Percentiles rank a stretch among this genome's conserved stretches.
Evolutionary conservation across 2,329 filamentous ascomycete genomes (phyloP).

Genomic region (Fusarium nelsonii): DNA sequence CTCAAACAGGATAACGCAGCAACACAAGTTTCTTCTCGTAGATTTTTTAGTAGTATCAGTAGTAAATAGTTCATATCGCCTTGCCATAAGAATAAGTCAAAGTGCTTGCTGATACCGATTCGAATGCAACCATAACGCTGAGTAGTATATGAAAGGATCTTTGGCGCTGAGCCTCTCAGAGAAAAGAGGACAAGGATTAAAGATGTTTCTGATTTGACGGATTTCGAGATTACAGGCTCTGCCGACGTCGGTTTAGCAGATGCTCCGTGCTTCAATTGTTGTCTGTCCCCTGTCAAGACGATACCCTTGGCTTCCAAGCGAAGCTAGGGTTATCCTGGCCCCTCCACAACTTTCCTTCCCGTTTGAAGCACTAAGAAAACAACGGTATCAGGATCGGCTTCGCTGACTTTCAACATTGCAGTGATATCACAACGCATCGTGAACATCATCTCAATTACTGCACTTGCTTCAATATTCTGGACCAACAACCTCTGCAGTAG

Average conservation of each 20-base stretch:
- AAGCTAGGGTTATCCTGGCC: slow-evolving; percentile 49
- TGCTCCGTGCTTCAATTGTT: slow-evolving; percentile 45
- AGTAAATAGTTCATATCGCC: background rate
- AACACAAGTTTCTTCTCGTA: background rate
- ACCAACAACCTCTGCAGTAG: slow-evolving; percentile 13
- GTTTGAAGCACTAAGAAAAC: slow-evolving; percentile 42
- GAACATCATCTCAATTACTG: slow-evolving; percentile 12
- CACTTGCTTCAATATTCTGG: slow-evolving; percentile 14
- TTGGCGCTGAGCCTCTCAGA: background rate
- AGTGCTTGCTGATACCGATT: background rate
- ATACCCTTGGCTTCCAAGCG: slow-evolving; percentile 39
- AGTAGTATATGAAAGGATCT: background rate
- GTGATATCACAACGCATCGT: slow-evolving; percentile 34
- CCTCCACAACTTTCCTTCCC: slow-evolving; percentile 46
- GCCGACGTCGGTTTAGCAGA: slow-evolving; percentile 47
- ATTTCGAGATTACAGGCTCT: slow-evolving; percentile 26
- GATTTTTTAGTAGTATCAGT: background rate
- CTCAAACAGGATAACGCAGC: background rate
- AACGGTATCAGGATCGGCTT: slow-evolving; percentile 42
- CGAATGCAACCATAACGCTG: background rate
- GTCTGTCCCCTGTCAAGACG: slow-evolving; percentile 45
- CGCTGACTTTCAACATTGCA: slow-evolving; percentile 26
- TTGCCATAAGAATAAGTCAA: background rate
- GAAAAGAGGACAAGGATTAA: background rate
- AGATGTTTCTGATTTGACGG: slow-evolving; percentile 15